A percentile compares a stretch with the other conserved stretches of the same genome.
Conservation (phyloP, 2,329 filamentous ascomycete species). For the Parastagonospora nodorum region DNA sequence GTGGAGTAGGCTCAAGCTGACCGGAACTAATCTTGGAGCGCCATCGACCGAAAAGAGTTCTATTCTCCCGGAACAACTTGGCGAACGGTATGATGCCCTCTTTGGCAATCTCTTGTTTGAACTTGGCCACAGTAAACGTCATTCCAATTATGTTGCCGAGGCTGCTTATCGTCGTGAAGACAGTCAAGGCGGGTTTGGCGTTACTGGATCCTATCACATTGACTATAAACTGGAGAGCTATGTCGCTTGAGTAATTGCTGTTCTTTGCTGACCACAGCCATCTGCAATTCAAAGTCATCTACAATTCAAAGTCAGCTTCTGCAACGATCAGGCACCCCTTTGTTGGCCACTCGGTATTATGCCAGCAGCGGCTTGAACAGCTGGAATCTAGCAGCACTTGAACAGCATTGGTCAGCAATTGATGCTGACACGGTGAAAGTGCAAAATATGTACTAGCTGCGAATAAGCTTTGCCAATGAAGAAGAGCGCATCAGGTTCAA, state of each 20-base stretch:
- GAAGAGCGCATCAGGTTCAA: slow-evolving; percentile 11
- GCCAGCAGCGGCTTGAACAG: slow-evolving; percentile 12
- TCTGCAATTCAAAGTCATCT: no score
- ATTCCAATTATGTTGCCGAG: slow-evolving; percentile 63
- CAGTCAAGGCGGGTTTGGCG: slow-evolving; percentile 53
- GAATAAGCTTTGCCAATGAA: slow-evolving; percentile 7
- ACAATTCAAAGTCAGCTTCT: no score
- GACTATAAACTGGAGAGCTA: slow-evolving; percentile 18
- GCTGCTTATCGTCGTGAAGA: slow-evolving; percentile 59
- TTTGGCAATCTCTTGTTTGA: slow-evolving; percentile 62
- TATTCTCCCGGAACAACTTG: slow-evolving; percentile 24
- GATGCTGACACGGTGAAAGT: slow-evolving; percentile 1
- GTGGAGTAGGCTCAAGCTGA: slow-evolving; percentile 16
- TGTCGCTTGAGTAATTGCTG: slow-evolving; percentile 10
- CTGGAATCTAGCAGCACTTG: slow-evolving; percentile 16
- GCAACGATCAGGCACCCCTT: slow-evolving; percentile 7
- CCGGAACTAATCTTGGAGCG: not conserved
- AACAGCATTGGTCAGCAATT: slow-evolving; percentile 6
- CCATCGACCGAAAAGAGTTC: slow-evolving; percentile 9
- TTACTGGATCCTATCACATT: slow-evolving; percentile 33
- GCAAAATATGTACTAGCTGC: slow-evolving; percentile 10
- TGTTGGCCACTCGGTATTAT: slow-evolving; percentile 12
- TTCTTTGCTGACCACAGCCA: slow-evolving; percentile 34
- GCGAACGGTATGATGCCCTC: slow-evolving; percentile 22
- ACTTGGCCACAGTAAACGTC: slow-evolving; percentile 60